A percentile compares a stretch with the other conserved stretches of the same genome.
Evolutionary conservation across 805 yeast genomes (phyloP).

Genomic region (Wickerhamiella australiensis): DNA sequence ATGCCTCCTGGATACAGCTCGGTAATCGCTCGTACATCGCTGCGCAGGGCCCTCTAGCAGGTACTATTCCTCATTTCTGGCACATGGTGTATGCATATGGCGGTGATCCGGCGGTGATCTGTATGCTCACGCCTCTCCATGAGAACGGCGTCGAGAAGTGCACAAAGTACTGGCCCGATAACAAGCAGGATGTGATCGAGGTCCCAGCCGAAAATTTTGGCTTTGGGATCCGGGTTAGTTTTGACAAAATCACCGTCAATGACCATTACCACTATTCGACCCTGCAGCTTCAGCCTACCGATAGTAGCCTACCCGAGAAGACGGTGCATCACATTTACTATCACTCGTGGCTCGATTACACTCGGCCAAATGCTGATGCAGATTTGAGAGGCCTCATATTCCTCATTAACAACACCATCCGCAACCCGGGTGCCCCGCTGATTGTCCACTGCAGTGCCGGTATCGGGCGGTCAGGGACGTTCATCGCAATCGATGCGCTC

Average conservation of each 20-base stretch:
- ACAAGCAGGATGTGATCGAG: constrained; percentile 14
- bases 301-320: constrained; percentile 17
- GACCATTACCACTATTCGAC: constrained; percentile 22
- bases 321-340: constrained; percentile 54
- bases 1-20: constrained; percentile 64
- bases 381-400: constrained; percentile 44
- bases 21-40: constrained; percentile 45
- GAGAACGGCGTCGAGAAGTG: constrained; percentile 78
- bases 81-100: constrained; percentile 63
- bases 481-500: constrained; percentile 54
- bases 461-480: constrained; percentile 91
- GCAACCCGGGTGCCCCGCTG: constrained; percentile 40
- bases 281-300: constrained; percentile 18
- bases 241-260: constrained; percentile 15
- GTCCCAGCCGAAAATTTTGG: constrained; percentile 15
- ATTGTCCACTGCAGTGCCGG: constrained; percentile 94
- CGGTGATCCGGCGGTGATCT: constrained; percentile 46
- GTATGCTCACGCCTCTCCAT: constrained; percentile 63
- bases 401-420: constrained; percentile 35
- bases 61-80: constrained; percentile 77
- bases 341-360: constrained; percentile 74
- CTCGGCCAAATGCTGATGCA: constrained; percentile 36
- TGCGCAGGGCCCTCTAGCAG: constrained; percentile 73
- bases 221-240: constrained; percentile 19
- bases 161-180: constrained; percentile 62